Percentiles rank a stretch among this genome's conserved stretches.
phyloP scores from a whole-genome alignment of 2,329 filamentous ascomycete species.

The Raffaelea arxii region DNA sequence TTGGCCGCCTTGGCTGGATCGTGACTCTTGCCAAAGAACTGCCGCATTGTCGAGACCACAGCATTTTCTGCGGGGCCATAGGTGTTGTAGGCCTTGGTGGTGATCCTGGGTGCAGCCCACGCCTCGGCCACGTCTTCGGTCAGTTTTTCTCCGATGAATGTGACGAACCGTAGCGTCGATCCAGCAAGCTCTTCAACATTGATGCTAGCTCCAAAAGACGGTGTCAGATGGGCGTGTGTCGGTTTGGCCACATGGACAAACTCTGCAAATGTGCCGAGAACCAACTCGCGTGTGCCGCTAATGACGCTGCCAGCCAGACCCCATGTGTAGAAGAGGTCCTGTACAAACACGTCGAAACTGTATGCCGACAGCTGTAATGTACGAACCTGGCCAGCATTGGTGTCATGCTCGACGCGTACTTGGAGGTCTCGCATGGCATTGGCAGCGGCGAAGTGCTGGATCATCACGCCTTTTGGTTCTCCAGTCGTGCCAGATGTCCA shows the following conservation, averaged over 20 bases:
- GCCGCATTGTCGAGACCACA: constrained; percentile 16
- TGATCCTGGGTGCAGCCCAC: constrained; percentile 37
- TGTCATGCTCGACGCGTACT: constrained; percentile 20
- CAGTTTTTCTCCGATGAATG: constrained; percentile 52
- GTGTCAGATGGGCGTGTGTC: constrained; percentile 12
- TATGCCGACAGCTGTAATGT: constrained; percentile 26
- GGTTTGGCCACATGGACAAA: constrained; percentile 45
- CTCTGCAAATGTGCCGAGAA: constrained; percentile 34
- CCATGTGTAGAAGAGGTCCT: constrained; percentile 52
- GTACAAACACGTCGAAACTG: constrained; percentile 37
- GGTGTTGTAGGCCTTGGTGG: constrained; percentile 16
- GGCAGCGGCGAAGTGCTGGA: constrained; percentile 35
- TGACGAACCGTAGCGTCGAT: constrained; percentile 27
- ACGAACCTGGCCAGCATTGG: constrained; percentile 17
- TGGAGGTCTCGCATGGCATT: constrained; percentile 24
- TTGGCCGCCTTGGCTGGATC: constrained; percentile 15
- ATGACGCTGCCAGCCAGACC: constrained; percentile 39
- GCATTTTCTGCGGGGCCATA: constrained; percentile 18
- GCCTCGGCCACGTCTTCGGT: constrained; percentile 44
- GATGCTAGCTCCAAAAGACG: constrained; percentile 9
- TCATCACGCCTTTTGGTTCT: constrained; percentile 48
- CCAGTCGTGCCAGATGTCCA: constrained; percentile 51
- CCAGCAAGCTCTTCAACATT: constrained; percentile 2
- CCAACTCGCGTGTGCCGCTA: constrained; percentile 42
- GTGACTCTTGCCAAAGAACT: constrained; percentile 13